A percentile compares a stretch with the other conserved stretches of the same genome.
Evolutionary conservation across 1,284 basidiomycete species (phyloP).

Genomic region (Fomes fomentarius): DNA sequence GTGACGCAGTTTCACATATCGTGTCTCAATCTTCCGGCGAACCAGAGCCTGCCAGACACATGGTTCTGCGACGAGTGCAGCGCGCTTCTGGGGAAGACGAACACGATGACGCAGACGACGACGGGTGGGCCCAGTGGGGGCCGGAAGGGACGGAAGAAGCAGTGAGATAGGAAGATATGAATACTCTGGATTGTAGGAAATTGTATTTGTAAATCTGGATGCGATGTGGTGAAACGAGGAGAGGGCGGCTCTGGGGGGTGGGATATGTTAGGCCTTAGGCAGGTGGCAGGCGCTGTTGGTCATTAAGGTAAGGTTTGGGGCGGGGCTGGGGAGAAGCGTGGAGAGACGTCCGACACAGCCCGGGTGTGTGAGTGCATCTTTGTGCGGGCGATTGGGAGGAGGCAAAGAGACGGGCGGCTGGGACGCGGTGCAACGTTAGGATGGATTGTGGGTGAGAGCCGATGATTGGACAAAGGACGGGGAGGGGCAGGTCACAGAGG

Average conservation of each 20-base stretch:
- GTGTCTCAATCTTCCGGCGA: constrained; percentile 58
- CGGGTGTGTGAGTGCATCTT: too few relatives aligned
- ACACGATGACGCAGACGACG: constrained; percentile 17
- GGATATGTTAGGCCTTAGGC: too few relatives aligned
- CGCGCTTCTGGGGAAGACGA: constrained; percentile 23
- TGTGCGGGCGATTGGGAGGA: constrained; percentile 2
- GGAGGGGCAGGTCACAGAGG: constrained; percentile 15
- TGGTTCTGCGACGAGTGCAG: constrained; percentile 65
- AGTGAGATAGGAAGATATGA: constrained; percentile 1
- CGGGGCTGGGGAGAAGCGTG: background rate
- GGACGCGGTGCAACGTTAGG: too few relatives aligned
- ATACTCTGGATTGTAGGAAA: too few relatives aligned
- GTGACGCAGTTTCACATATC: constrained; percentile 59
- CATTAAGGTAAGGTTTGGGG: constrained; percentile 18
- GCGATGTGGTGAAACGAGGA: constrained; percentile 12
- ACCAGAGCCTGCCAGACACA: constrained; percentile 48
- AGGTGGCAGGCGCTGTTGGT: constrained; percentile 8
- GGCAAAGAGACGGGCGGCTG: background rate
- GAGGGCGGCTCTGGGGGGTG: background rate
- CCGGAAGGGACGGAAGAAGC: constrained; percentile 38
- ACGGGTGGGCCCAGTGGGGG: too few relatives aligned
- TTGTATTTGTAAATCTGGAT: constrained; percentile 9
- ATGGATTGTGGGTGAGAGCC: too few relatives aligned
- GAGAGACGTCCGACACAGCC: constrained; percentile 2
- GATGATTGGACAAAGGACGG: constrained; percentile 13